Conservation (phyloP, 2,329 filamentous ascomycete genomes). For the Fusarium udum region DNA sequence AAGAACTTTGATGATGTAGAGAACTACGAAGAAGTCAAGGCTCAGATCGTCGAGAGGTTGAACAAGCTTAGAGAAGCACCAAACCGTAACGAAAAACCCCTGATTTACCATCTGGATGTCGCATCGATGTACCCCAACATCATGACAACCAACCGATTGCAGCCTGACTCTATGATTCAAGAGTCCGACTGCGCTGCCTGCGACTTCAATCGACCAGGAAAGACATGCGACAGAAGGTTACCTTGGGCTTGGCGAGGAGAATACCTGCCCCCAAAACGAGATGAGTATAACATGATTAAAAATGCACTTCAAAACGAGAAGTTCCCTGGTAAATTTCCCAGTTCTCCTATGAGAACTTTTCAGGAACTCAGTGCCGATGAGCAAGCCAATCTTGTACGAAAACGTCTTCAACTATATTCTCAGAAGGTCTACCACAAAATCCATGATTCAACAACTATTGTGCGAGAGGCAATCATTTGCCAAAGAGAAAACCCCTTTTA, state of each 20-base stretch:
- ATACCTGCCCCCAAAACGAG: constrained; percentile 92
- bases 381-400: constrained; percentile 81
- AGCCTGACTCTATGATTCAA: constrained; percentile 98
- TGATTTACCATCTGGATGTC: constrained; percentile 98
- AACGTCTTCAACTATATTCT: constrained; percentile 89
- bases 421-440: constrained; percentile 99
- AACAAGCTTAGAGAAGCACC: constrained; percentile 81
- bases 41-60: constrained; percentile 79
- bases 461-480: constrained; percentile 96
- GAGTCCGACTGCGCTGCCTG: constrained; percentile 97
- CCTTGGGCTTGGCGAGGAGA: constrained; percentile 99
- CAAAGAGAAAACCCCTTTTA: constrained; percentile 99
- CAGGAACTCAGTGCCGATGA: constrained; percentile 84
- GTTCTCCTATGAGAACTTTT: constrained; percentile 76
- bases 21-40: constrained; percentile 86
- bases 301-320: constrained; percentile 90
- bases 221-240: constrained; percentile 92
- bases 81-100: constrained; percentile 82
- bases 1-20: constrained; percentile 81
- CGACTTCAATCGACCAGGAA: constrained; percentile 97
- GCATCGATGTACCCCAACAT: constrained; percentile 99
- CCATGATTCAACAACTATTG: constrained; percentile 90
- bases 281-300: constrained; percentile 99
- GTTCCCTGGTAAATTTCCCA: constrained; percentile 83
- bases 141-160: constrained; percentile 98